phyloP scores from a whole-genome alignment of 768 basidiomycete genomes.

The Cubamyces sp. region DNA sequence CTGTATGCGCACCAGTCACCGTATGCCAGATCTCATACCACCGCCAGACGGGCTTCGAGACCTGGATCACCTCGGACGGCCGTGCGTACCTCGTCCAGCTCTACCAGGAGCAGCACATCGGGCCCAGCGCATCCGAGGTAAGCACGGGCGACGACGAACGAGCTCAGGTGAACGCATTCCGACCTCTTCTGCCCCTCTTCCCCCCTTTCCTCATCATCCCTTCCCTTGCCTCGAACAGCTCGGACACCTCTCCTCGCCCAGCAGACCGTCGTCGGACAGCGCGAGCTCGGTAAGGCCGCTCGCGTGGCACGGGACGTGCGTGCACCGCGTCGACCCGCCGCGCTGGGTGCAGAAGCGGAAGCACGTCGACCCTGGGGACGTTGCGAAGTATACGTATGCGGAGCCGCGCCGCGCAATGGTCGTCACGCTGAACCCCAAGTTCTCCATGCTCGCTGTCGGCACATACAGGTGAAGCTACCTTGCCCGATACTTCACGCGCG shows the following conservation, averaged over 20 bases:
- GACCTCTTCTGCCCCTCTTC: not conserved
- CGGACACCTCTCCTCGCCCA: conserved; percentile 13
- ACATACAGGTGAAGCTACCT: conserved; percentile 57
- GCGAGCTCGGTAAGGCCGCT: not conserved
- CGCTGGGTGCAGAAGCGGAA: conserved; percentile 82
- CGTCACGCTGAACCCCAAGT: conserved; percentile 75
- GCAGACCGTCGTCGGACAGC: conserved; percentile 20
- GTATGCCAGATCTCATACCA: conserved; percentile 66
- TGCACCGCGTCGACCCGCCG: conserved; percentile 74
- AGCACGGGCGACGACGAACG: conserved; percentile 25
- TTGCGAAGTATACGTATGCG: conserved; percentile 47
- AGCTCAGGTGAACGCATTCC: conserved; percentile 7
- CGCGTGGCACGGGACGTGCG: conserved; percentile 77
- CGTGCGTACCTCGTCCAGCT: conserved; percentile 79
- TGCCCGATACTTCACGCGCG: not conserved
- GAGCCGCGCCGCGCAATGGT: conserved; percentile 69
- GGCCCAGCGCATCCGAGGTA: conserved; percentile 27
- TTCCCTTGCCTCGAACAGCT: not conserved
- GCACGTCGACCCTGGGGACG: conserved; percentile 52
- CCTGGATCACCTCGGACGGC: conserved; percentile 87
- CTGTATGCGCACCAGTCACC: conserved; percentile 48
- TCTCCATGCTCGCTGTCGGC: conserved; percentile 83
- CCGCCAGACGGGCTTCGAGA: conserved; percentile 64
- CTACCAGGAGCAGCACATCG: conserved; percentile 42
- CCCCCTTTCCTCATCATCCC: not conserved